phyloP scores from a whole-genome alignment of 345 rosid species.

The Raphanus raphanistrum region DNA sequence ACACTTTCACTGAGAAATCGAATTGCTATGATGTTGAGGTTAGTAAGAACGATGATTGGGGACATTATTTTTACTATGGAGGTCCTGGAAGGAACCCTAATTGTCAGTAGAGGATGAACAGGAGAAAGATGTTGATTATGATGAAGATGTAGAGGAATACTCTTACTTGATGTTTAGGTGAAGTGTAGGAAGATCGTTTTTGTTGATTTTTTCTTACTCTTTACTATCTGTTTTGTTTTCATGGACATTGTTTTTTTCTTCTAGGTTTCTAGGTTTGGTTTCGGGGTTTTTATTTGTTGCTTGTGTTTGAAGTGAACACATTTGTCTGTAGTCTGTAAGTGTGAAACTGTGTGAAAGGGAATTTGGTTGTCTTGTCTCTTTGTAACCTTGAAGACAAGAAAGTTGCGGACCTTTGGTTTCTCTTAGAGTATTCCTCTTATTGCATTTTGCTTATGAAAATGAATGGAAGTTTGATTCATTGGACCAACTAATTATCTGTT shows the following conservation, averaged over 20 bases:
- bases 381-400: conserved; percentile 7
- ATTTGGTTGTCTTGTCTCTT: not conserved
- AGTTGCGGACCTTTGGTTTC: conserved; percentile 10
- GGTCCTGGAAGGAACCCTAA: conserved; percentile 69
- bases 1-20: conserved; percentile 61
- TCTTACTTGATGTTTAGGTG: conserved; percentile 1
- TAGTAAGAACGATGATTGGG: conserved; percentile 60
- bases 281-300: not conserved
- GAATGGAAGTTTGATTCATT: conserved; percentile 17
- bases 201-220: conserved; percentile 37
- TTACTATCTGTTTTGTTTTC: conserved; percentile 5
- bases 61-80: conserved; percentile 63
- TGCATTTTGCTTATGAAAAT: conserved; percentile 21
- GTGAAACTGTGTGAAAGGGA: conserved; percentile 34
- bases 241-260: not conserved
- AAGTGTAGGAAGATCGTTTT: conserved; percentile 35
- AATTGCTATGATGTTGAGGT: conserved; percentile 63
- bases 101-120: conserved; percentile 47
- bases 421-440: not conserved
- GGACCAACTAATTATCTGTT: conserved; percentile 16
- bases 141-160: conserved; percentile 4
- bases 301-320: conserved; percentile 16
- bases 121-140: conserved; percentile 12
- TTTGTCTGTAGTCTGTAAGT: conserved; percentile 7
- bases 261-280: conserved; percentile 16